Conservation (phyloP, 306 rosid genomes). For the Dicorynia guianensis region DNA sequence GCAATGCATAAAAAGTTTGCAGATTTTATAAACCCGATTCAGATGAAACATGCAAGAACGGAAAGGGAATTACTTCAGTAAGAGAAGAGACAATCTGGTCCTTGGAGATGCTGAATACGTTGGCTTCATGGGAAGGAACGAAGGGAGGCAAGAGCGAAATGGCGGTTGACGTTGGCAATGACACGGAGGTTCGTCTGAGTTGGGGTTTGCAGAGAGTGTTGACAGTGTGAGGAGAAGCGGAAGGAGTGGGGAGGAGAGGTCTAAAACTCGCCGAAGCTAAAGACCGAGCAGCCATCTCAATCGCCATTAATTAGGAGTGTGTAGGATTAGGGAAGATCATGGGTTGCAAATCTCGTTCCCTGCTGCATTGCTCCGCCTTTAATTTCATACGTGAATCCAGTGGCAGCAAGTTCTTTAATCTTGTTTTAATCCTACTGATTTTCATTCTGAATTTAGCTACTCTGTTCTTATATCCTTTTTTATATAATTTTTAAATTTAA, state of each 20-base stretch:
- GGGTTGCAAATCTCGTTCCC: no score
- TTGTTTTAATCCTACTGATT: no score
- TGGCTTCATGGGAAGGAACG: slow-evolving; percentile 68
- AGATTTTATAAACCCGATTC: no score
- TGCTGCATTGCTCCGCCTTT: no score
- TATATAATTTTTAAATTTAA: no score
- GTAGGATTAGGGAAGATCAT: no score
- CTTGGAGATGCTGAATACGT: slow-evolving; percentile 68
- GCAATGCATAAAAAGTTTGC: no score
- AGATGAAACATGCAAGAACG: background rate
- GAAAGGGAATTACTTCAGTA: slow-evolving; percentile 55
- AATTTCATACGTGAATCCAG: no score
- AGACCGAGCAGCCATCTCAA: slow-evolving; percentile 58
- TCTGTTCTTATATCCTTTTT: no score
- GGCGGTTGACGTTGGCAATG: slow-evolving; percentile 74
- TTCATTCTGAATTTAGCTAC: no score
- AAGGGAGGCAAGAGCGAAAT: slow-evolving; percentile 75
- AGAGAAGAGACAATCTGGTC: slow-evolving; percentile 86
- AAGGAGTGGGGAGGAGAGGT: slow-evolving; percentile 51
- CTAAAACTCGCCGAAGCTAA: slow-evolving; percentile 66
- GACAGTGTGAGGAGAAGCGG: slow-evolving; percentile 42
- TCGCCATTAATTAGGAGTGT: slow-evolving; percentile 40
- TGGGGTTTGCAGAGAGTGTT: slow-evolving; percentile 47
- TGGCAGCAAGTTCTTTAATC: no score
- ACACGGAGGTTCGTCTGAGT: slow-evolving; percentile 51